These are phyloP conservation scores for Botrytis cinerea DNA, from an alignment of 2,329 filamentous ascomycete species.

Conservation along the genomic window DNA sequence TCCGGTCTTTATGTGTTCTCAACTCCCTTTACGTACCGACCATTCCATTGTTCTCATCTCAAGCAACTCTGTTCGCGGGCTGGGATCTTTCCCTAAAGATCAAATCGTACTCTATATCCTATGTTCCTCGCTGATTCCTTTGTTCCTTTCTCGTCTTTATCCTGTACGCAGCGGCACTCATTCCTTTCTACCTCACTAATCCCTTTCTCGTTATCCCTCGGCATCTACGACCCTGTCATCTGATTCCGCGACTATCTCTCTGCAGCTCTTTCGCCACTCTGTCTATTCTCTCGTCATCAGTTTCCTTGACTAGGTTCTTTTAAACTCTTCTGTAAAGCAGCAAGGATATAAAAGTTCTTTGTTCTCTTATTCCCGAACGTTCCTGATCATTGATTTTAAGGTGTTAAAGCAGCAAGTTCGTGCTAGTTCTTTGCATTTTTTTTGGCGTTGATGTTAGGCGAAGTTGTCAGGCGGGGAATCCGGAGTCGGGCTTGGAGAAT, in stretches of 20 bases:
- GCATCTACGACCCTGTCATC: neutral
- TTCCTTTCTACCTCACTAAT: neutral
- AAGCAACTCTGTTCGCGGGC: neutral
- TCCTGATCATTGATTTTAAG: neutral
- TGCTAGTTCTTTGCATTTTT: neutral
- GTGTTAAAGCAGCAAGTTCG: slow-evolving; percentile 2
- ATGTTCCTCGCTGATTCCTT: neutral
- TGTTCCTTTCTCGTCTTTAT: neutral
- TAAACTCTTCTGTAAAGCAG: neutral
- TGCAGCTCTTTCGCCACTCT: neutral
- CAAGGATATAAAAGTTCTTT: neutral
- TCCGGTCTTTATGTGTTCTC: neutral
- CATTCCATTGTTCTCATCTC: neutral
- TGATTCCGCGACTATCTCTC: neutral
- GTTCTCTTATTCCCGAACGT: slow-evolving; percentile 11
- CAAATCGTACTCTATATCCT: neutral
- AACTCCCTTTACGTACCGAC: neutral
- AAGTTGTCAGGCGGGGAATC: neutral
- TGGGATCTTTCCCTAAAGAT: too few species aligned
- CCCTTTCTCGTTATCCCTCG: neutral
- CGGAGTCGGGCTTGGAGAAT: neutral
- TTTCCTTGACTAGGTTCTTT: neutral
- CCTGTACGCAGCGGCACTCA: too few species aligned
- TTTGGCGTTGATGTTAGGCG: neutral
- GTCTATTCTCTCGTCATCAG: neutral